Base-by-base conservation (phyloP, 2,329 filamentous ascomycete genomes). In the Nigrograna mackinnonii region DNA sequence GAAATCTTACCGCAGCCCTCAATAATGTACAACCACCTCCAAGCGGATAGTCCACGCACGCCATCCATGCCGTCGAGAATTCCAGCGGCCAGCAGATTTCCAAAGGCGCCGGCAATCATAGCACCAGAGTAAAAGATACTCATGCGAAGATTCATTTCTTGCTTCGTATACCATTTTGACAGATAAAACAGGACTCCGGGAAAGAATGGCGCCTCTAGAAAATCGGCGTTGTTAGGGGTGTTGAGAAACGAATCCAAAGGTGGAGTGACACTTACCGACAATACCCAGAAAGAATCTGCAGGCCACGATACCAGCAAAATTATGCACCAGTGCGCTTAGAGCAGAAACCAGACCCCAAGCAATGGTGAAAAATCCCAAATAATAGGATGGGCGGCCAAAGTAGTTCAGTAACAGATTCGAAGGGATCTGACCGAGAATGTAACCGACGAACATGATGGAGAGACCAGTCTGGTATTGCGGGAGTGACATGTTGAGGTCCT, bases 351-450 rank as follows among this genome's bases (percentile, higher is more conserved):
- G 43, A 14, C 64, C 64, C 66, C 67, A 71, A 3, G 62, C 30
- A 3, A 68, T 63, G 59, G 76, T 77, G 1, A 70, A 70, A 2
- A 63, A 55, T 0, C 76, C 69, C 2, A 83, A 69, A 47, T 80
- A 82, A 2, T 76, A 43, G 2, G 77, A 78, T 2, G 79, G 79
- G 3, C 72, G 67, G 16, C 80, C 60, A 2, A 74, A 64, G 0
- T 78, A 81, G 5, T 40, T 32, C 13, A 83, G 62, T 1, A 79
- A 50, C 37, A 83, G 65, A 44, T 83, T 84, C 0, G 79, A 82
- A 0, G 80, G 80, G 0, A 83, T 60, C 52, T 84, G 80, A 73
- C 82, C 80, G 6, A 82, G 60, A 0, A 83, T 59, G 36, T 39
- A 26, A 2, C 50, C 52, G 14, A 55, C 52, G 39, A 51, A 55